Evolutionary conservation across 768 basidiomycete species (phyloP).

Genomic region (Symmetrospora coprosmae): DNA sequence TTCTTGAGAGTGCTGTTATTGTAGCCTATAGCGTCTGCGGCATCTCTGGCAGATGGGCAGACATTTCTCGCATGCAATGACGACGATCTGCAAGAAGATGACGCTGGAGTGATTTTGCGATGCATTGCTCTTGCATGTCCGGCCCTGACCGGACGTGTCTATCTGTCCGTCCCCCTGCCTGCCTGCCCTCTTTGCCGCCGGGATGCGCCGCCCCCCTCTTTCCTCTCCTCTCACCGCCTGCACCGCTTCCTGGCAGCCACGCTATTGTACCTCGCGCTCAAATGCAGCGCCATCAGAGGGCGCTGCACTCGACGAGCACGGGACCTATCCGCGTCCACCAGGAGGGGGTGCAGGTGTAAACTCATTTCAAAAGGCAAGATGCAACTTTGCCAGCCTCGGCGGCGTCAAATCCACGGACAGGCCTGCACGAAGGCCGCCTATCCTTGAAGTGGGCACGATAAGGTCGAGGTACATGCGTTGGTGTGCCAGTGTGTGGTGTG

Average conservation of each 20-base stretch:
- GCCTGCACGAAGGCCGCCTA: background rate
- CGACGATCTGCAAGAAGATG: too few relatives aligned
- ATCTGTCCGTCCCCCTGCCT: too few relatives aligned
- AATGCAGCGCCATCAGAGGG: background rate
- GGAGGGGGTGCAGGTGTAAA: background rate
- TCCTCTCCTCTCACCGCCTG: background rate
- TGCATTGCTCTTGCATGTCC: too few relatives aligned
- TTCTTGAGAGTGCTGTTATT: too few relatives aligned
- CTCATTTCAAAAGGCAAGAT: too few relatives aligned
- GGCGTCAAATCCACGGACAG: background rate
- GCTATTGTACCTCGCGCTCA: constrained; percentile 1
- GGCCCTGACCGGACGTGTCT: too few relatives aligned
- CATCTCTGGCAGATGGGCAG: too few relatives aligned
- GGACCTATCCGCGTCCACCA: background rate
- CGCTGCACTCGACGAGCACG: background rate
- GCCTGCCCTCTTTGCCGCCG: background rate
- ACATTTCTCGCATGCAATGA: too few relatives aligned
- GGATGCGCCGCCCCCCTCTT: background rate
- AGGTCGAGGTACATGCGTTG: background rate
- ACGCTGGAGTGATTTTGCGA: too few relatives aligned
- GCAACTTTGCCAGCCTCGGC: background rate
- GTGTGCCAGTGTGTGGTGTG: background rate
- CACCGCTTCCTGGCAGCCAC: too few relatives aligned
- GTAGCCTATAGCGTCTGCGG: too few relatives aligned
- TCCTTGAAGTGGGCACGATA: background rate